A percentile compares a stretch with the other conserved stretches of the same genome.
Conservation (phyloP, 2,329 filamentous ascomycete genomes). For the Lasiodiplodia sp. region DNA sequence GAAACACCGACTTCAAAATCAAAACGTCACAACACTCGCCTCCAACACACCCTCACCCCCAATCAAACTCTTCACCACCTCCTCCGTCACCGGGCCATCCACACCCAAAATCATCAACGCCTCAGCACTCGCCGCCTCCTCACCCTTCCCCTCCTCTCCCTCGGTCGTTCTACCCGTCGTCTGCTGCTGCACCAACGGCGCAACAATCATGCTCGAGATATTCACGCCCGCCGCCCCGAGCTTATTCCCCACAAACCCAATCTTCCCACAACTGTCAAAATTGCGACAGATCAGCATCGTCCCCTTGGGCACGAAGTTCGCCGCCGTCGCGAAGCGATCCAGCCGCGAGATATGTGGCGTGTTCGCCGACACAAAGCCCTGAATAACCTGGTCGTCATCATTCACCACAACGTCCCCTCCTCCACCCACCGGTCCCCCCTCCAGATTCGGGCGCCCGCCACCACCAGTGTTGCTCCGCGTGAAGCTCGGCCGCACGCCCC, state of each 20-base stretch:
- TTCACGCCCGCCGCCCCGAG: slow-evolving; percentile 76
- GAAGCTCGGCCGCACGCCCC: slow-evolving; percentile 17
- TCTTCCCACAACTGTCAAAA: slow-evolving; percentile 82
- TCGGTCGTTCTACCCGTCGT: slow-evolving; percentile 34
- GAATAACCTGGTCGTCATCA: slow-evolving; percentile 59
- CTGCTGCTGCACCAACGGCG: slow-evolving; percentile 56
- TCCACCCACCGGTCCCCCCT: not conserved
- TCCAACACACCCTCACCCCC: slow-evolving; percentile 59
- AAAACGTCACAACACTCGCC: slow-evolving; percentile 60
- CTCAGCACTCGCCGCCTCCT: slow-evolving; percentile 52
- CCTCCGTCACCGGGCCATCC: slow-evolving; percentile 67
- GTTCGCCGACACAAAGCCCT: slow-evolving; percentile 72
- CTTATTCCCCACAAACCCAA: slow-evolving; percentile 76
- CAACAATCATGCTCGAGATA: slow-evolving; percentile 81
- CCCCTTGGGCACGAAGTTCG: slow-evolving; percentile 73
- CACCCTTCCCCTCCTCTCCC: slow-evolving; percentile 32
- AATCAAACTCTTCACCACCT: slow-evolving; percentile 59
- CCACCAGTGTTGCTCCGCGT: slow-evolving; percentile 33
- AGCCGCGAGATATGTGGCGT: slow-evolving; percentile 74
- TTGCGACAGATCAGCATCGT: slow-evolving; percentile 81
- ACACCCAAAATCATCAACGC: slow-evolving; percentile 84
- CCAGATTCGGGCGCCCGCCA: not conserved
- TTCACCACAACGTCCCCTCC: not conserved
- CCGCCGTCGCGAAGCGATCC: slow-evolving; percentile 70
- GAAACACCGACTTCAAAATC: not conserved